Base-by-base conservation (phyloP, 2,329 filamentous ascomycete species). In the Seiridium unicorne region DNA sequence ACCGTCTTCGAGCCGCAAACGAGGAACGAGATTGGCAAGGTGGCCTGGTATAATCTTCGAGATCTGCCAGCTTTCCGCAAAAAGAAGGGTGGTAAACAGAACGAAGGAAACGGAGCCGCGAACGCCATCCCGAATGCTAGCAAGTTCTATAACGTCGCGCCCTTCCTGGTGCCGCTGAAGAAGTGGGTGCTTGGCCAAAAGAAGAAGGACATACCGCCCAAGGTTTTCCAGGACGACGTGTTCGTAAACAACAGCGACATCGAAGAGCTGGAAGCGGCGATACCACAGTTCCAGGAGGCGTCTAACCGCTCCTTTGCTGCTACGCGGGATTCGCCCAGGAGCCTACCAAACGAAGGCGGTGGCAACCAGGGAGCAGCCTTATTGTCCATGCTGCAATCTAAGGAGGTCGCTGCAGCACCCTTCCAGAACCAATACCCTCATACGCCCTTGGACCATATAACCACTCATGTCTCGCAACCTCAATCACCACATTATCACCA, bases 121-220 rank as follows among this genome's bases (percentile, higher is more conserved):
- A 76, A 81, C 3, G 34, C 49, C 9, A 53, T 53, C 18, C 49
- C 49, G 18, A 91, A 89, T 66, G 87, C 88, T 46, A 93, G 91
- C 73, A 97, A 94, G 70, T 98, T 97, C 73, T 99, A 97, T 76
- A 97, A 98, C 92, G 95, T 99, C 18, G 93, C 93, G 0, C 93
- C 94, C 0, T 99, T 99, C 71, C 80, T 98, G 58, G 87, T 87
- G 1, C 90, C 88, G 5, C 76, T 99, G 54, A 93, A 92, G 75
- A 92, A 92, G 73, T 98, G 93, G 93, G 92, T 98, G 51, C 80
- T 87, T n/a, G 85, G 89, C 64, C 92, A 96, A 76, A 89, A 86
- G 78, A 93, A 89, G 76, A 81, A 84, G n/a, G 90, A 91, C 66
- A 67, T 78, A 4, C 71, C 77, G 18, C 71, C 77, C 13, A 77